Base-by-base conservation (phyloP, 139 green algal genomes). In the Gonium pectorale region DNA sequence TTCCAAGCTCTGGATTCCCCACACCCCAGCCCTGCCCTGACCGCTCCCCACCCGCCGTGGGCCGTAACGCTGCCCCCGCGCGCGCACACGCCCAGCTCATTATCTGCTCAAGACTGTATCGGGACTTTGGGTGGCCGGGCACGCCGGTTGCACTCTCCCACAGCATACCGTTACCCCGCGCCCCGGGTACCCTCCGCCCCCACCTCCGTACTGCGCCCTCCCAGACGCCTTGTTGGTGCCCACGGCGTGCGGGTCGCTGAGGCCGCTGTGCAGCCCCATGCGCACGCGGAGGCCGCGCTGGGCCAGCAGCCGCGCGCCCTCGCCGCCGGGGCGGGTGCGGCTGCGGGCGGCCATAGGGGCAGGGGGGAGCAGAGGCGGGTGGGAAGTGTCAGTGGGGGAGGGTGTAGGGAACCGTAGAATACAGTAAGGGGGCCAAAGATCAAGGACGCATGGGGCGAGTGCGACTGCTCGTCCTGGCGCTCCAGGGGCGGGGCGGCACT, bases 211-310 rank as follows among this genome's bases (percentile, higher is more conserved):
- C 37, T 86, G 79, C 24, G 79, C 70, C 21, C 79, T 60, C 37
- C 67, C 66, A 0, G 79, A 86, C 27, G 66, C 79, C 67, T 86
- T 79, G 79, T 86, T 86, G 67, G 43, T 22, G 51, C 51, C 62
- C 3, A 78, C 69, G 49, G 51, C 29, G 35, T 70, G 43, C 29
- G 51, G 37, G 38, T 86, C 67, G 1, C 8, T 15, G 8, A 86
- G 51, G 1, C 79, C 79, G 46, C 37, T 51, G 79, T 79, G 67
- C 66, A 86, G 72, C 66, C 79, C 79, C 79, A 86, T 86, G 49
- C 79, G 49, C 51, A 86, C 79, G 22, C 79, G 66, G 26, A 86
- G 35, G 2, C 79, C 79, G 21, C 79, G 79, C 26, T 69, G 63
- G 29, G 52, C 62, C 62, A 84, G 44, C 44, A 75, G 46, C 44